Evolutionary conservation across 2,329 filamentous ascomycete genomes (phyloP).

Genomic region (Leptosphaerulina australis): DNA sequence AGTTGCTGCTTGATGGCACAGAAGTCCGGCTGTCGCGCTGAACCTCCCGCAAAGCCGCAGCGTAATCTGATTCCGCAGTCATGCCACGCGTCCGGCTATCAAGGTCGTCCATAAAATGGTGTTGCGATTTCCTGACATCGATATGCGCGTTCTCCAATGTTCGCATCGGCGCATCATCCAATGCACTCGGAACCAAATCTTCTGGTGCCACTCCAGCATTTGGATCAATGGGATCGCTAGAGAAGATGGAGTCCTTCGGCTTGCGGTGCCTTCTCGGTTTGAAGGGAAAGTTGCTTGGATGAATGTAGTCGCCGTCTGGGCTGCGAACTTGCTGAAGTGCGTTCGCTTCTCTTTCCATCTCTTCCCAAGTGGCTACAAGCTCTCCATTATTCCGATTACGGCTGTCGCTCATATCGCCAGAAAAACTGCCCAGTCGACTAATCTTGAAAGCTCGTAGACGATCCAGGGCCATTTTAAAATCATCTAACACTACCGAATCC

Average conservation of each 20-base stretch:
- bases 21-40: constrained; percentile 14
- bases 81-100: constrained; percentile 18
- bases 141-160: constrained; percentile 24
- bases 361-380: constrained; percentile 44
- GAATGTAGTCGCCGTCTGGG: constrained; percentile 42
- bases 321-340: constrained; percentile 32
- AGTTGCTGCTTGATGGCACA: constrained; percentile 13
- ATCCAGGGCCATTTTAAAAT: constrained; percentile 67
- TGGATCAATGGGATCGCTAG: constrained; percentile 24
- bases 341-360: constrained; percentile 40
- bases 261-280: constrained; percentile 28
- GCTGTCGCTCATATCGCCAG: constrained; percentile 43
- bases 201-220: constrained; percentile 32
- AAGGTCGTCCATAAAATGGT: constrained; percentile 29
- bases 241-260: constrained; percentile 36
- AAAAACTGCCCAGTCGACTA: constrained; percentile 47
- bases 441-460: constrained; percentile 54
- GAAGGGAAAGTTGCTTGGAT: constrained; percentile 38
- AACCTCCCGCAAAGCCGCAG: constrained; percentile 37
- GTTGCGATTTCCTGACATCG: constrained; percentile 25
- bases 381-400: constrained; percentile 38
- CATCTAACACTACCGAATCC: constrained; percentile 69
- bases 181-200: constrained; percentile 39
- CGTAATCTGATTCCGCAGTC: constrained; percentile 38
- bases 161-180: constrained; percentile 27